phyloP scores from a whole-genome alignment of 768 basidiomycete genomes.

The Leccinum variicolor region DNA sequence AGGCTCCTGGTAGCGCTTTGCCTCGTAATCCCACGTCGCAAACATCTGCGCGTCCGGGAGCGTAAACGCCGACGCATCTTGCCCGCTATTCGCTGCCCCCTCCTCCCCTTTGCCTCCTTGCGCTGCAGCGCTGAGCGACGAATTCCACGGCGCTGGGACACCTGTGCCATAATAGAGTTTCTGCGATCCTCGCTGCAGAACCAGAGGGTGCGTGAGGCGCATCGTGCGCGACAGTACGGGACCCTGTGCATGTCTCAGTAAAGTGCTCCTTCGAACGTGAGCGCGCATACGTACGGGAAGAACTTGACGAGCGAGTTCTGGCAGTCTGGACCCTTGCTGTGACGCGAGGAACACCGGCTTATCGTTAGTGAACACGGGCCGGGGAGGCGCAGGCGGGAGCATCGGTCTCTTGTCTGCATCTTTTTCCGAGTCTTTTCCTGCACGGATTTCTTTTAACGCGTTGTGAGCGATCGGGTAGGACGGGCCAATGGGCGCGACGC shows the following conservation, averaged over 20 bases:
- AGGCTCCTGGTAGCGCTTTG: constrained; percentile 39
- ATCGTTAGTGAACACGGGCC: constrained; percentile 41
- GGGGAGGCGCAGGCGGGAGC: constrained; percentile 36
- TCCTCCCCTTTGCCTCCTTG: constrained; percentile 28
- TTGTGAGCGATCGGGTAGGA: constrained; percentile 54
- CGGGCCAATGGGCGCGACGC: constrained; percentile 60
- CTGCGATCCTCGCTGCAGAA: constrained; percentile 47
- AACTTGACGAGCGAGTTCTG: constrained; percentile 61
- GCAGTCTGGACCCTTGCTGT: constrained; percentile 62
- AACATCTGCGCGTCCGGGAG: constrained; percentile 48
- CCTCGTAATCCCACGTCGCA: constrained; percentile 50
- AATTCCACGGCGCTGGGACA: constrained; percentile 44
- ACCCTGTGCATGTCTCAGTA: constrained; percentile 37
- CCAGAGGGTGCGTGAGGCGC: constrained; percentile 62
- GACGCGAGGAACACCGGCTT: constrained; percentile 62
- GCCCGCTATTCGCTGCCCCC: constrained; percentile 11
- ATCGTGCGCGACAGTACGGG: constrained; percentile 57
- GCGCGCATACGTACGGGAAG: constrained; percentile 59
- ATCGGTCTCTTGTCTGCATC: constrained; percentile 44
- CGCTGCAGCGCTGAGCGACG: constrained; percentile 21
- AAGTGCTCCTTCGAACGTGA: not conserved
- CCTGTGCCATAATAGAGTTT: constrained; percentile 41
- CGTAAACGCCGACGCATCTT: constrained; percentile 29
- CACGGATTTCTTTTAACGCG: constrained; percentile 30
- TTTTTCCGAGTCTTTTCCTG: constrained; percentile 46